Conservation (phyloP, 768 basidiomycete genomes). For the Mycena filopes region DNA sequence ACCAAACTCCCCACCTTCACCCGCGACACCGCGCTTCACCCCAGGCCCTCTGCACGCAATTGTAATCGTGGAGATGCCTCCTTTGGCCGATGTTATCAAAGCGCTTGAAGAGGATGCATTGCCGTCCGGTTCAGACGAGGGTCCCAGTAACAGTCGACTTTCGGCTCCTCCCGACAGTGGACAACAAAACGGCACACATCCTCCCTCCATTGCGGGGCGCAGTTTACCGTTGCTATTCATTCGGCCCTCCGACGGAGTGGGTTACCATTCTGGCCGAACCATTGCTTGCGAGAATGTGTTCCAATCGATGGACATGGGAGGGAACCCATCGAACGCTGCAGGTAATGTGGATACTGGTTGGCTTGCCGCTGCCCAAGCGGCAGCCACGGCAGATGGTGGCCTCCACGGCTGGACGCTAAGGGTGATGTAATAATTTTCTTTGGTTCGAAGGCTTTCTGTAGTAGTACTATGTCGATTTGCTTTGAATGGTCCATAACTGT, state of each 20-base stretch:
- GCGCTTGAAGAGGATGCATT: constrained; percentile 79
- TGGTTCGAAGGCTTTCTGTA: constrained; percentile 37
- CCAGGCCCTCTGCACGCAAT: constrained; percentile 75
- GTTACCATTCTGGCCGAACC: constrained; percentile 88
- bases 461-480: constrained; percentile 52
- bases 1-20: constrained; percentile 38
- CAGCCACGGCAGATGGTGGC: constrained; percentile 72
- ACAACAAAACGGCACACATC: constrained; percentile 38
- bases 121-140: constrained; percentile 50
- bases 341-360: constrained; percentile 70
- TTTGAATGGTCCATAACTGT: constrained; percentile 44
- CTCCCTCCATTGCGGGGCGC: constrained; percentile 70
- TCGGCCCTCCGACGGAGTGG: constrained; percentile 84
- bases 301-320: constrained; percentile 69
- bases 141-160: constrained; percentile 50
- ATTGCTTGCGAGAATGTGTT: constrained; percentile 87
- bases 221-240: constrained; percentile 86
- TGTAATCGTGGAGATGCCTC: constrained; percentile 88
- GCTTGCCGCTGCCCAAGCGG: constrained; percentile 80
- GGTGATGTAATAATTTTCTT: constrained; percentile 65
- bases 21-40: constrained; percentile 44
- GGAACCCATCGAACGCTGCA: constrained; percentile 57
- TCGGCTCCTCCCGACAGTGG: constrained; percentile 40
- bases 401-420: constrained; percentile 82
- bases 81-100: constrained; percentile 77